phyloP scores from a whole-genome alignment of 2,329 filamentous ascomycete genomes.

The Achaetomium macrosporum region DNA sequence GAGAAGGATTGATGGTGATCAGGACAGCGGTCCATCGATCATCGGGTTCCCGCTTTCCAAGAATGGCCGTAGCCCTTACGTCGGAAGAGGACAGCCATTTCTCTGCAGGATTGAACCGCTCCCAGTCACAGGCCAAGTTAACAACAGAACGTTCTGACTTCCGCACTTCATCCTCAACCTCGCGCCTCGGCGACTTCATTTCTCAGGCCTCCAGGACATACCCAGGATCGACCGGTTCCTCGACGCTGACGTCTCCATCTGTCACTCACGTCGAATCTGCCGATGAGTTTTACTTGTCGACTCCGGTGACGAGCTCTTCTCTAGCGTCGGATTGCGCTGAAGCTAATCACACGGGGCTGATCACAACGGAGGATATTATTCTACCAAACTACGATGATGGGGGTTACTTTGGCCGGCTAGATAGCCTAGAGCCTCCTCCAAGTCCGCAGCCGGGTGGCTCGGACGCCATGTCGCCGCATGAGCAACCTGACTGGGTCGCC shows the following conservation, averaged over 20 bases:
- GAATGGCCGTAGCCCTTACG: conserved; percentile 52
- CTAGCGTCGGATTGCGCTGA: conserved; percentile 53
- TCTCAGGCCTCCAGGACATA: conserved; percentile 38
- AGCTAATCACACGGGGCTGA: conserved; percentile 29
- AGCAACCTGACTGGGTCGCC: conserved; percentile 45
- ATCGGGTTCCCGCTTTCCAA: conserved; percentile 19
- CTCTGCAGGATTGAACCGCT: conserved; percentile 50
- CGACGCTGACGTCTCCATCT: conserved; percentile 51
- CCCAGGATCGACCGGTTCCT: conserved; percentile 45
- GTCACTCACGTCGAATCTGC: conserved; percentile 48
- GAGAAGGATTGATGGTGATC: conserved; percentile 29
- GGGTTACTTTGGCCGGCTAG: conserved; percentile 40
- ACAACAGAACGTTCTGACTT: conserved; percentile 38
- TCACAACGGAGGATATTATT: conserved; percentile 41
- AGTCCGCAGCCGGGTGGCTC: conserved; percentile 47
- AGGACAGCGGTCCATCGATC: conserved; percentile 25
- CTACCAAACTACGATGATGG: conserved; percentile 43
- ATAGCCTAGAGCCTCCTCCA: conserved; percentile 46
- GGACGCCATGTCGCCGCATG: conserved; percentile 48
- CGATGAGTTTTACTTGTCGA: conserved; percentile 54
- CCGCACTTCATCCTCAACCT: conserved; percentile 41
- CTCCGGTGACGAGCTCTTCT: conserved; percentile 58
- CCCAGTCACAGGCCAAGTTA: conserved; percentile 56
- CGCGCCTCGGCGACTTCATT: conserved; percentile 42
- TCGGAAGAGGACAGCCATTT: conserved; percentile 56